These are phyloP conservation scores for Hydnum rufescens DNA, from an alignment of 768 basidiomycete genomes.

Conservation along the genomic window DNA sequence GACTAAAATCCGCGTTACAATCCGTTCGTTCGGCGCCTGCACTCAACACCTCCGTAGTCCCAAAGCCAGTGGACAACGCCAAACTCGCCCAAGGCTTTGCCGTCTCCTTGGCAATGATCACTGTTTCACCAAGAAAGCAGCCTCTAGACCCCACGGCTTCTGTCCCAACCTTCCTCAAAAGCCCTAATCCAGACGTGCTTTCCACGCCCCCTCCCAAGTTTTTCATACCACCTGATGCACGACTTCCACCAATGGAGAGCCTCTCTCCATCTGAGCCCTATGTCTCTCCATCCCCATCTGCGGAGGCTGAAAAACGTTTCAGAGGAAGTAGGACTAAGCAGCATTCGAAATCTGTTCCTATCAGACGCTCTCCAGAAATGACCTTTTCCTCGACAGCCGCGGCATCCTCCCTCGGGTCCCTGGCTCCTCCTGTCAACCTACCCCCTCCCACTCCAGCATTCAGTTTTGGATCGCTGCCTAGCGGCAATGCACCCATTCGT, in stretches of 20 bases:
- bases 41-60: slow-evolving; percentile 32
- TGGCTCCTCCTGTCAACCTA: not conserved
- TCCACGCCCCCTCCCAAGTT: not conserved
- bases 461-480: not conserved
- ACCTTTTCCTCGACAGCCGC: not conserved
- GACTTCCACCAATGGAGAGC: not conserved
- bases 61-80: not conserved
- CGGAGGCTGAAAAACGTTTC: not conserved
- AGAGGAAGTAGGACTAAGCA: not conserved
- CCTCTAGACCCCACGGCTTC: not conserved
- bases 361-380: not conserved
- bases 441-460: not conserved
- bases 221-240: not conserved
- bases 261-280: not conserved
- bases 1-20: slow-evolving; percentile 48
- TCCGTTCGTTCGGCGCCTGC: slow-evolving; percentile 40
- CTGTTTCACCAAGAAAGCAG: not conserved
- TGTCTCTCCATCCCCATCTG: not conserved
- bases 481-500: not conserved
- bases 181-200: not conserved
- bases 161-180: not conserved
- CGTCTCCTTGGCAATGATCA: not conserved
- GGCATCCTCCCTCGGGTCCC: not conserved
- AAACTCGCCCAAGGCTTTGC: not conserved
- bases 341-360: slow-evolving; percentile 10